Evolutionary conservation across 306 rosid genomes (phyloP).

Genomic region (Prunus davidiana): DNA sequence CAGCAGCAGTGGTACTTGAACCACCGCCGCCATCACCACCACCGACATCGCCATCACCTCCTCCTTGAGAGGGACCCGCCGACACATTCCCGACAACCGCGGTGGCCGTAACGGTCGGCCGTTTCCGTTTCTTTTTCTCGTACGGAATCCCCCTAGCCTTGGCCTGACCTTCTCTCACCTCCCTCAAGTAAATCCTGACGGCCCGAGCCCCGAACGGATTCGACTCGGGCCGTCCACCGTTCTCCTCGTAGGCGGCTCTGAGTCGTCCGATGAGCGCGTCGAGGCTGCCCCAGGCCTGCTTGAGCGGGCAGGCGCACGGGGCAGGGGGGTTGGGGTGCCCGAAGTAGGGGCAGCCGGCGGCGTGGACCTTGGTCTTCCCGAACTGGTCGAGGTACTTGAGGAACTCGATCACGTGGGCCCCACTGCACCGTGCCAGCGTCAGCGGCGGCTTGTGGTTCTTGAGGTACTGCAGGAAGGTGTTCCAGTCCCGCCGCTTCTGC

Average conservation of each 20-base stretch:
- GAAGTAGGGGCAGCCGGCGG: constrained; percentile 66
- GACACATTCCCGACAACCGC: constrained; percentile 24
- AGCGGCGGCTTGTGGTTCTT: constrained; percentile 96
- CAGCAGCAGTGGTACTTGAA: constrained; percentile 27
- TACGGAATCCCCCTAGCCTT: constrained; percentile 94
- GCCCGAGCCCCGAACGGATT: constrained; percentile 85
- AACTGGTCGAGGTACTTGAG: constrained; percentile 87
- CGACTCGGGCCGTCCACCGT: constrained; percentile 85
- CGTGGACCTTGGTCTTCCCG: constrained; percentile 89
- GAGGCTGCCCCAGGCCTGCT: constrained; percentile 93
- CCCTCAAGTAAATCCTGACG: constrained; percentile 79
- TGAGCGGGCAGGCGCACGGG: constrained; percentile 75
- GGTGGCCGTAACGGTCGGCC: constrained; percentile 24
- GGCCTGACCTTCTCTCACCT: constrained; percentile 83
- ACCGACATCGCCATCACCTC: neutral
- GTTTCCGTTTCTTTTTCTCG: constrained; percentile 86
- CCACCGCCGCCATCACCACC: constrained; percentile 14
- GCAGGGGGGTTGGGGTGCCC: constrained; percentile 88
- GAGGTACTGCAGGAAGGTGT: constrained; percentile 87
- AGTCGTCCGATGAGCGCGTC: constrained; percentile 92
- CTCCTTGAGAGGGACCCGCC: constrained; percentile 15
- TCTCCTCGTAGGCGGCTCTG: constrained; percentile 91
- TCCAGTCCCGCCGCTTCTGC: constrained; percentile 95
- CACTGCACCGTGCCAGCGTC: constrained; percentile 83
- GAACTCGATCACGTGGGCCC: constrained; percentile 96